Conservation (phyloP, 805 yeast genomes). For the Lipomyces sp. region DNA sequence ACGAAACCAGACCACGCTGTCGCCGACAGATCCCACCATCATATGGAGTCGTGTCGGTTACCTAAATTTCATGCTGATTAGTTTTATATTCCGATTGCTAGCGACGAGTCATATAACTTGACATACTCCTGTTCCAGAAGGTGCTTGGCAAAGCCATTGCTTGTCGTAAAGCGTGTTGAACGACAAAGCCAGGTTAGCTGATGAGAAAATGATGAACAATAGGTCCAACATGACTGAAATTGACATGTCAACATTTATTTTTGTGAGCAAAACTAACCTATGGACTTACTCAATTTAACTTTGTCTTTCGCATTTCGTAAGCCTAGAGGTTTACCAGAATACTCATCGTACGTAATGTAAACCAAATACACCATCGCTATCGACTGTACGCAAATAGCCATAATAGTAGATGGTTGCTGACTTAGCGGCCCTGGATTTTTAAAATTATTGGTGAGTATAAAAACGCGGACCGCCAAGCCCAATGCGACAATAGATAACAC, state of each 20-base stretch:
- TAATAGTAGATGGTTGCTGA: conserved; percentile 87
- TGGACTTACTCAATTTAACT: conserved; percentile 58
- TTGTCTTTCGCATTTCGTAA: conserved; percentile 83
- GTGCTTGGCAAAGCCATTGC: conserved; percentile 72
- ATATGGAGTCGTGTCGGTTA: conserved; percentile 15
- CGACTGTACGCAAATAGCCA: conserved; percentile 87
- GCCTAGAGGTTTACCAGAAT: conserved; percentile 89
- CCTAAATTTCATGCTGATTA: not conserved
- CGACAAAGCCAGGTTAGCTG: conserved; percentile 85
- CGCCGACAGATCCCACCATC: conserved; percentile 62
- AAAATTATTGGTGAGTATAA: conserved; percentile 41
- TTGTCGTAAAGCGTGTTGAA: conserved; percentile 81
- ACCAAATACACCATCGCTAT: conserved; percentile 75
- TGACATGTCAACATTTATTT: conserved; percentile 4
- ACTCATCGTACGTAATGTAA: conserved; percentile 89
- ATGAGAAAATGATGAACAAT: conserved; percentile 81
- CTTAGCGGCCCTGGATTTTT: conserved; percentile 47
- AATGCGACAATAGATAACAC: conserved; percentile 69
- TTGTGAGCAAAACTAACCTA: not conserved
- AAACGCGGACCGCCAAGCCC: conserved; percentile 70
- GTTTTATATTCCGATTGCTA: not conserved
- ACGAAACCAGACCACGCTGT: conserved; percentile 78
- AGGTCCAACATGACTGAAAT: conserved; percentile 70
- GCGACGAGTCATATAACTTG: not conserved
- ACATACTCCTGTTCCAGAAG: not conserved